Base-by-base conservation (phyloP, 2,329 filamentous ascomycete genomes). In the Penicillium decumbens region DNA sequence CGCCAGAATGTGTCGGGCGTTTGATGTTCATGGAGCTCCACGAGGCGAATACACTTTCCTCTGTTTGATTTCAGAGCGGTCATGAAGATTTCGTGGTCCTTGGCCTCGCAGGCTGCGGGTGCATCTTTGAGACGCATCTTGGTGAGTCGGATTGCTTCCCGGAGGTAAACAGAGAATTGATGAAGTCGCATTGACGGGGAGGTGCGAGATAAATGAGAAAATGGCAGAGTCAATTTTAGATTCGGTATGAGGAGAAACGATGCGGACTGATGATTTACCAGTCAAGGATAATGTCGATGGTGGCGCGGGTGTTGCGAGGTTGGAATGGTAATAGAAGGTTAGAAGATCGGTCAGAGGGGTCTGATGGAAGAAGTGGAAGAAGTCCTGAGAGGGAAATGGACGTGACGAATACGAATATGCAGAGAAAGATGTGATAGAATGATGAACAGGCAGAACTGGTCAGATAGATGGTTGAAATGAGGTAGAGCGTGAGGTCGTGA, bases 81-180 rank as follows among this genome's bases (percentile, higher is more conserved):
- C 1, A 10, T 1, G 15, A 13, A 29, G 25, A 29, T 2, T 1
- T 12, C n/a, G 13, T 15, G 4, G 32, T 41, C 6, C 30, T 18
- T 15, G n/a, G 7, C n/a, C n/a, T 20, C n/a, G 20, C 48, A 46
- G 30, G 48, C 48, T 39, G 45, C 45, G n/a, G 23, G 48, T 24
- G 28, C 43, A 13, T 45, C 39, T 39, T 50, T 50, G 37, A 43
- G 15, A 7, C 10, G 8, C 23, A 25, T 28, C 9, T 25, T n/a
- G 38, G 13, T 7, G 24, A 41, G 3, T 12, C 3, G 4, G 23
- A 27, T 41, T 13, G 29, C 13, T 32, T n/a, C 13, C 2, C 12
- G 29, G 29, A n/a, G 27, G 4, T 29, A 4, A 32, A n/a, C 5
- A 6, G 29, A n/a, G n/a, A 8, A n/a, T 32, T 1, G 13, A 5